Percentiles rank a stretch among this genome's conserved stretches.
Evolutionary conservation across 2,329 filamentous ascomycete genomes (phyloP).

Genomic region (Pseudofabraea citricarpa): DNA sequence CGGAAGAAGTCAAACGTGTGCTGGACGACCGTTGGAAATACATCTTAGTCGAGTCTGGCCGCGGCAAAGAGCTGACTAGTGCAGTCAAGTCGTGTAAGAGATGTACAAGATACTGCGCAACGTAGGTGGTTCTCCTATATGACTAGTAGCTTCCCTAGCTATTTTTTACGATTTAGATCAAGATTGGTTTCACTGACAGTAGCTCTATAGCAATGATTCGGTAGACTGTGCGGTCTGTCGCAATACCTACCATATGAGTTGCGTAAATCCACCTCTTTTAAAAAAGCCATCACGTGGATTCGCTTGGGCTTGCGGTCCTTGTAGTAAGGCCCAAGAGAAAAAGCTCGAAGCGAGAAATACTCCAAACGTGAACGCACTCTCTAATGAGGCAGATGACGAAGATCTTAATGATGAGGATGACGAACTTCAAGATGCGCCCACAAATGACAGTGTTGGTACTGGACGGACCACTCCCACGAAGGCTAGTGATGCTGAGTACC

Average conservation of each 20-base stretch:
- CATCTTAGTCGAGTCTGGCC: constrained; percentile 88
- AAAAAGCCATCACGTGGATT: constrained; percentile 98
- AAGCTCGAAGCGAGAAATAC: constrained; percentile 88
- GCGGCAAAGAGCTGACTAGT: constrained; percentile 91
- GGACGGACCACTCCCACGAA: constrained; percentile 59
- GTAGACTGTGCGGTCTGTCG: constrained; percentile 95
- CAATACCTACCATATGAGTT: constrained; percentile 98
- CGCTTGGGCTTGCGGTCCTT: constrained; percentile 95
- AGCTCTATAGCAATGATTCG: constrained; percentile 69
- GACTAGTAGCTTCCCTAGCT: too few relatives aligned
- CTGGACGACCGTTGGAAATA: constrained; percentile 96
- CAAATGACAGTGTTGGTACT: constrained; percentile 50
- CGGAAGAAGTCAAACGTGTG: constrained; percentile 89
- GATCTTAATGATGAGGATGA: constrained; percentile 63
- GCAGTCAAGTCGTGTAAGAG: constrained; percentile 95
- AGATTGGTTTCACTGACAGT: constrained; percentile 8
- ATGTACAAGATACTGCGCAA: constrained; percentile 86
- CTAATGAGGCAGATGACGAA: constrained; percentile 60
- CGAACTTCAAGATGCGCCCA: constrained; percentile 53
- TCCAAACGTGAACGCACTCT: constrained; percentile 65
- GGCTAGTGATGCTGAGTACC: constrained; percentile 48
- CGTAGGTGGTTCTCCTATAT: constrained; percentile 44
- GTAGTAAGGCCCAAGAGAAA: constrained; percentile 91
- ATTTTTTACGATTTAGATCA: too few relatives aligned
- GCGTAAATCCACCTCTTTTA: constrained; percentile 82